Evolutionary conservation across 352 stramenopile species (phyloP), one percentile per base, ranked within the genome.

Genomic region (Globisporangium spiculum): DNA sequence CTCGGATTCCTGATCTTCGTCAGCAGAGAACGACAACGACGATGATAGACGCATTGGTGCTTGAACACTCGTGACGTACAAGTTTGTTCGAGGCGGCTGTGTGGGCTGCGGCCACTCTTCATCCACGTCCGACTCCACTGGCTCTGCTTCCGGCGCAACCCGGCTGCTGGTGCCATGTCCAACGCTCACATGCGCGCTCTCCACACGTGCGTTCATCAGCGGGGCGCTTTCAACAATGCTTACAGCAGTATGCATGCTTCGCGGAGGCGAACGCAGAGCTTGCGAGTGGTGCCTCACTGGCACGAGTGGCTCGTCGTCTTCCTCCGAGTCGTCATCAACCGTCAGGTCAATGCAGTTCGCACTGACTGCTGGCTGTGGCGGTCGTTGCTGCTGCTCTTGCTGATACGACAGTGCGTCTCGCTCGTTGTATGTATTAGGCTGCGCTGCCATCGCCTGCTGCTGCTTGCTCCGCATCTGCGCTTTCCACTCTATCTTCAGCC

Each of bases 41-140:
- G 34, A 24, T 14, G 48, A 20, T 16, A 27, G 36, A 32, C 34
- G 26, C 18, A 30, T 12, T 53, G 68, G 60, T 2, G 44, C 56
- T 24, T 27, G 24, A 7, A 62, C 57, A 5, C 76, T 62, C 32
- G 22, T 44, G 52, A 1, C 58, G 53, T 32, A 32, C 30, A 32
- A 8, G 30, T 24, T 63, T 57, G 60, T 32, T 60, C 12, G 69
- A 36, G n/a, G 36, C 67, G 67, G 26, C 24, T 32, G 53, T 12
- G 12, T n/a, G 5, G 36, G 20, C 22, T 56, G 30, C 16, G 83
- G 81, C 71, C 80, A 87, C n/a, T 78, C 80, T 59, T 90, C 80
- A 59, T 92, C 84, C 56, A 84, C 82, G 34, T 92, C 84, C 26
- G 80, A 89, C 59, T 89, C 83, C 16, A 76, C 70, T 32, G 73